Evolutionary conservation across 352 stramenopile species (phyloP).

Genomic region (Globisporangium rhizosaccharum): DNA sequence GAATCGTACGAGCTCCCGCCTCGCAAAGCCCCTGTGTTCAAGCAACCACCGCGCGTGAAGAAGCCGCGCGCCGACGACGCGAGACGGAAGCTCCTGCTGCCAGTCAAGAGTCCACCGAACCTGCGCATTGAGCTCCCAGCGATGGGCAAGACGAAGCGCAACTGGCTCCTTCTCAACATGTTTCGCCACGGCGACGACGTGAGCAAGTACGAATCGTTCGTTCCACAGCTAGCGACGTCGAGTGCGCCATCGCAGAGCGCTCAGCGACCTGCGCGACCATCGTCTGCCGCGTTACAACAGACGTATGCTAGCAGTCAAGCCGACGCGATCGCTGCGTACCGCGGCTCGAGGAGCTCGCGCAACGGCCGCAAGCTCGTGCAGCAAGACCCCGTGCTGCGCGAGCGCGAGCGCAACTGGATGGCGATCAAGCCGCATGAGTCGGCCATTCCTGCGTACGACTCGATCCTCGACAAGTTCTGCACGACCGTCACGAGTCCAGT

Average conservation of each 20-base stretch:
- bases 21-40: conserved; percentile 43
- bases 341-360: neutral
- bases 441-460: conserved; percentile 59
- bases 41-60: conserved; percentile 19
- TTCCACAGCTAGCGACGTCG: conserved; percentile 19
- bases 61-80: conserved; percentile 19
- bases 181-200: conserved; percentile 63
- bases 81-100: conserved; percentile 37
- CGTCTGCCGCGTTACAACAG: conserved; percentile 13
- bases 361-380: conserved; percentile 24
- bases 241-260: neutral
- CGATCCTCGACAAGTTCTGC: conserved; percentile 78
- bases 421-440: conserved; percentile 37
- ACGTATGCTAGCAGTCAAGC: conserved; percentile 16
- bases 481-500: conserved; percentile 65
- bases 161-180: conserved; percentile 80
- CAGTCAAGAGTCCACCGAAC: conserved; percentile 43
- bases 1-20: conserved; percentile 24
- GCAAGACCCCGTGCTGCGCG: conserved; percentile 15
- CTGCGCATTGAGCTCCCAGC: conserved; percentile 42
- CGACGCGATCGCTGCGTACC: conserved; percentile 11
- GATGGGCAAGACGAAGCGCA: conserved; percentile 61
- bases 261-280: conserved; percentile 1
- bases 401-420: conserved; percentile 56
- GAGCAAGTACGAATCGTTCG: conserved; percentile 64